Evolutionary conservation across 1,139 yeast genomes (phyloP).

Genomic region (Nakaseomyces glabratus): DNA sequence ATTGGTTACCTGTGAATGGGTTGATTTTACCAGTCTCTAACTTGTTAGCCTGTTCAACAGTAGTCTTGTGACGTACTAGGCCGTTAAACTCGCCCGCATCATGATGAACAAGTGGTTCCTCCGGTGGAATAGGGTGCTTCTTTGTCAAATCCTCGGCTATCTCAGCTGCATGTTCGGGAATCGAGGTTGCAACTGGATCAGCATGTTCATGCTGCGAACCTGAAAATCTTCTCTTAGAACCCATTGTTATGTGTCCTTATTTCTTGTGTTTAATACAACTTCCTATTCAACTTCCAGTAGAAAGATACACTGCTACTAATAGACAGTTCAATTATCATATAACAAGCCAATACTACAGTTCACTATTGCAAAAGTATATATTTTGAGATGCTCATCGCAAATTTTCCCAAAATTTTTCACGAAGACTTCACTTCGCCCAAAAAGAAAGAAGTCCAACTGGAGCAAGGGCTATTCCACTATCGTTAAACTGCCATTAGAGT

Average conservation of each 20-base stretch:
- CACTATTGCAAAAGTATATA: no score
- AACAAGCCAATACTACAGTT: no score
- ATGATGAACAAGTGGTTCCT: conserved; percentile 32
- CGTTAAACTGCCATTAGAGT: no score
- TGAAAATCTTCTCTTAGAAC: conserved; percentile 29
- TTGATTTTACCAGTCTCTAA: conserved; percentile 59
- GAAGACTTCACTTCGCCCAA: no score
- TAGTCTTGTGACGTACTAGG: conserved; percentile 55
- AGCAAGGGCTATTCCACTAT: no score
- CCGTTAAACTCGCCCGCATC: conserved; percentile 49
- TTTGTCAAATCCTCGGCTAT: conserved; percentile 41
- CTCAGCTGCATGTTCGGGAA: conserved; percentile 49
- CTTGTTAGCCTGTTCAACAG: conserved; percentile 57
- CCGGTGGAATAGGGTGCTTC: conserved; percentile 28
- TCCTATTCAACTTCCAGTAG: neutral
- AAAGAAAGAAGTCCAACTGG: no score
- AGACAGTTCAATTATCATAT: no score
- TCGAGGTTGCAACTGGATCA: conserved; percentile 36
- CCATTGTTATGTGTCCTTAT: conserved; percentile 14
- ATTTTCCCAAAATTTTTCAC: no score
- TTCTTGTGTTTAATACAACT: neutral
- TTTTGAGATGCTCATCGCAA: no score
- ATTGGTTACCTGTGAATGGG: conserved; percentile 67
- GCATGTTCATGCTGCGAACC: conserved; percentile 19
- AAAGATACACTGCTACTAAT: no score